These are phyloP conservation scores for Dothistroma septosporum DNA, from an alignment of 2,329 filamentous ascomycete genomes.

Conservation along the genomic window DNA sequence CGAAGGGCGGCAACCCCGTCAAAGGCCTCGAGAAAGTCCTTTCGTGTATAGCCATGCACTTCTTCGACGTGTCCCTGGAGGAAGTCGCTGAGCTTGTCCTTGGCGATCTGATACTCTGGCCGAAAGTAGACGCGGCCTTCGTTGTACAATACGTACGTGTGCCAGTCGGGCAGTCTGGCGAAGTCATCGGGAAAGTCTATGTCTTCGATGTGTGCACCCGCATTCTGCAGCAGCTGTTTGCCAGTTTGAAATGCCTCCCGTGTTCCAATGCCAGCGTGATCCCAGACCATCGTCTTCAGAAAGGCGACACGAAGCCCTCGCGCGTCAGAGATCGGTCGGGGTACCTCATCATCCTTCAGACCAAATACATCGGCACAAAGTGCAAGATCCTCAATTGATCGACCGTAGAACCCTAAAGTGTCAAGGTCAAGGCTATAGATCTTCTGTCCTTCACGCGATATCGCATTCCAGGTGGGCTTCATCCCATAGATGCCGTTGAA, in stretches of 20 bases:
- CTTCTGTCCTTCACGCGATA: conserved; percentile 60
- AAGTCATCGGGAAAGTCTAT: conserved; percentile 52
- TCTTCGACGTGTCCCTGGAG: conserved; percentile 52
- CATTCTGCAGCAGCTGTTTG: conserved; percentile 33
- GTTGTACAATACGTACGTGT: conserved; percentile 47
- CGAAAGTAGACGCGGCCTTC: conserved; percentile 55
- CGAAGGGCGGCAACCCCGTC: conserved; percentile 55
- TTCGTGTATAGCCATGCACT: conserved; percentile 39
- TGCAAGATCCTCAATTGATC: conserved; percentile 56
- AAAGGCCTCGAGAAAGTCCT: conserved; percentile 51
- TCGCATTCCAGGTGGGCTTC: conserved; percentile 63
- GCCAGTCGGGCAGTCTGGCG: conserved; percentile 49
- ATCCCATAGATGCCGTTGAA: conserved; percentile 63
- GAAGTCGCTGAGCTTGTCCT: conserved; percentile 44
- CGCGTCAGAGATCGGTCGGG: conserved; percentile 34
- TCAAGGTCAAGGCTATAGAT: conserved; percentile 58
- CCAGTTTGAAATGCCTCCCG: conserved; percentile 36
- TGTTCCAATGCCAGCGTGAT: conserved; percentile 36
- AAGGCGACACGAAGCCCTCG: conserved; percentile 53
- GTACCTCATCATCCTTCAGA: conserved; percentile 48
- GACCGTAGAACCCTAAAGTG: conserved; percentile 59
- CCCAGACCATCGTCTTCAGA: conserved; percentile 53
- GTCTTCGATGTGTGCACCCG: conserved; percentile 56
- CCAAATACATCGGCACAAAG: conserved; percentile 53
- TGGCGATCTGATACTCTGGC: conserved; percentile 49